Base-by-base conservation (phyloP, 2,329 filamentous ascomycete genomes). In the Cordyceps sp. region DNA sequence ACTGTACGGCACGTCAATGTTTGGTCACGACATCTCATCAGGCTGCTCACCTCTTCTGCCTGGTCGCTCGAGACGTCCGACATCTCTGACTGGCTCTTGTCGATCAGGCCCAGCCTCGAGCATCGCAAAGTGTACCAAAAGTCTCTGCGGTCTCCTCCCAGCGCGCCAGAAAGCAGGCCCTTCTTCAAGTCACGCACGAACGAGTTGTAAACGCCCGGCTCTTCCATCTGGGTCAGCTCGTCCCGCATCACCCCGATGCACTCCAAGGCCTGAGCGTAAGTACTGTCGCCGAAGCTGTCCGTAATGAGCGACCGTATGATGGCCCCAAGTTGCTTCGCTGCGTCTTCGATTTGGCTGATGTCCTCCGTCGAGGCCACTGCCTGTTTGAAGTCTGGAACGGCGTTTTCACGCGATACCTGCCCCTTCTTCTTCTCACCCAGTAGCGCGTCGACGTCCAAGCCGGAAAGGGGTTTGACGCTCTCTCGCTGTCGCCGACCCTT, bases 371-470 rank as follows among this genome's bases (percentile, higher is more conserved):
- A 57, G 2, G 62, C 62, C 13, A 96, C 62, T 4, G 77, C 67
- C 50, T 84, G 83, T 49, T 86, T 92, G 68, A 93, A 94, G 37
- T 88, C 82, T 0, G 90, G 85, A 5, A 96, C 73, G 2, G 86
- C 73, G 40, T 96, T 96, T 9, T 78, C 66, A 0, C 68, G 50
- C 3, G 62, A 61, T 16, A 74, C 62, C n/a, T 41, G 41, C 5
- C 41, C 45, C 34, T 56, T 58, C 37, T 54, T 54, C 19, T 57
- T 57, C 29, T 64, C 69, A 29, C 69, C 67, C n/a, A 96, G 72
- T 3, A 96, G 69, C 5, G 73, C 74, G 37, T 86, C 79, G 25
- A 96, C 69, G 44, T 96, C 81, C 26, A 98, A 74, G 15, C 86
- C 86, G 0, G 88, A 96, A 8, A 93, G 69, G 0, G 90, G 90